Evolutionary conservation across 441 rosid species (phyloP).

Genomic region (Manihot esculenta): DNA sequence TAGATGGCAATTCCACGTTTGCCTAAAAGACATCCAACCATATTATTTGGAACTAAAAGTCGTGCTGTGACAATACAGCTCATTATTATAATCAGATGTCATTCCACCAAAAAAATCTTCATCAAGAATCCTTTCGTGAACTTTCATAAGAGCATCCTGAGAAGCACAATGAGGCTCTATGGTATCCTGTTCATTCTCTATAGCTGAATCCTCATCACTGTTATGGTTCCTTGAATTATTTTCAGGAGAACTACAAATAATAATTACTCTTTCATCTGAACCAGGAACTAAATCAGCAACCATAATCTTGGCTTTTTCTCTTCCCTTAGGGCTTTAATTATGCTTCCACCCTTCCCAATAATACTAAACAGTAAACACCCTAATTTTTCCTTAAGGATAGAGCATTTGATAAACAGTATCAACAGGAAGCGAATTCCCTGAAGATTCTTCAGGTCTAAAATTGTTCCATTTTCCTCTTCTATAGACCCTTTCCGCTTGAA

Average conservation of each 20-base stretch:
- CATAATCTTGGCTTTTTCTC: constrained; percentile 56
- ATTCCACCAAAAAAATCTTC: constrained; percentile 49
- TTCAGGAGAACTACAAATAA: constrained; percentile 45
- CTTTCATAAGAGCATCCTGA: constrained; percentile 61
- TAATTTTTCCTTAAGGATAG: constrained; percentile 60
- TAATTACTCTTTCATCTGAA: constrained; percentile 61
- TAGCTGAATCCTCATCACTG: constrained; percentile 28
- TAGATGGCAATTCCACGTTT: constrained; percentile 60
- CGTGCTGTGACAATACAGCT: constrained; percentile 38
- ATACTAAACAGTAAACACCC: no score
- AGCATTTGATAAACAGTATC: constrained; percentile 59
- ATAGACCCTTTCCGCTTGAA: constrained; percentile 46
- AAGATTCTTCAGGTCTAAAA: constrained; percentile 36
- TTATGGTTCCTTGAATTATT: constrained; percentile 26
- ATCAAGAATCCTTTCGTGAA: constrained; percentile 51
- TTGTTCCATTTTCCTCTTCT: constrained; percentile 43
- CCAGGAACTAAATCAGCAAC: constrained; percentile 60
- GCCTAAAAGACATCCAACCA: constrained; percentile 63
- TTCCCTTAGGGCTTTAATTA: constrained; percentile 49
- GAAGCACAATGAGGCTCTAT: constrained; percentile 58
- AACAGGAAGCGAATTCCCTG: constrained; percentile 32
- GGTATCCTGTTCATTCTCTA: constrained; percentile 26
- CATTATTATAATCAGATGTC: constrained; percentile 42
- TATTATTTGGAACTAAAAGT: constrained; percentile 57
- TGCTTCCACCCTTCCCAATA: constrained; percentile 62